phyloP scores from a whole-genome alignment of 257 asterid genomes.

The Plantago ovata region DNA sequence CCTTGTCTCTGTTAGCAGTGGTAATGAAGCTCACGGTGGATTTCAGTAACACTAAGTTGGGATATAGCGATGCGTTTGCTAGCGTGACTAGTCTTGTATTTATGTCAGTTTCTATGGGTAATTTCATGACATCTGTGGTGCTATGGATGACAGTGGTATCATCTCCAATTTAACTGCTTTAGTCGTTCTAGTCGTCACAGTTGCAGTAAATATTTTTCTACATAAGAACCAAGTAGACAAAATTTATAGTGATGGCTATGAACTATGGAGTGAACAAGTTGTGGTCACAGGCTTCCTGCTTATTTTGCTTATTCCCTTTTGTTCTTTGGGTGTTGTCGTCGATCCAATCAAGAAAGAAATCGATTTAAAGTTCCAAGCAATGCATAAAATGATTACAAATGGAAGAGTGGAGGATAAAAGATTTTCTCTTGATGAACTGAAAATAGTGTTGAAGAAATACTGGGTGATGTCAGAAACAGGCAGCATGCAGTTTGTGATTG shows the following conservation, averaged over 20 bases:
- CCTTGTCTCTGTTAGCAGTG: neutral
- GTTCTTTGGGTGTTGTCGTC: neutral
- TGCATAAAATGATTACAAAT: neutral
- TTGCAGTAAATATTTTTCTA: neutral
- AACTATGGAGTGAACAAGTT: neutral
- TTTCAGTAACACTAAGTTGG: neutral
- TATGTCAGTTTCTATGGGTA: neutral
- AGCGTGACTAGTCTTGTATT: neutral
- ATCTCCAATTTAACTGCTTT: neutral
- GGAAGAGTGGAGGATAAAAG: neutral
- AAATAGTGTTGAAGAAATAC: too few species aligned
- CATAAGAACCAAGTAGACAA: neutral
- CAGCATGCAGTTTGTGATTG: too few species aligned
- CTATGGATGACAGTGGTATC: neutral
- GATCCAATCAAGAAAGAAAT: neutral
- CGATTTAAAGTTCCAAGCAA: neutral
- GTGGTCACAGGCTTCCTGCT: neutral
- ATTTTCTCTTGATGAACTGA: too few species aligned
- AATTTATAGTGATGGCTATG: neutral
- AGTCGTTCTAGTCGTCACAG: neutral
- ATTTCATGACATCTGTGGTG: neutral
- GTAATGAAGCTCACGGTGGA: neutral
- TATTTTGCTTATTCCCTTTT: neutral
- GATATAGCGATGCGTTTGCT: neutral
- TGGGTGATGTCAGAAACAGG: too few species aligned